These are phyloP conservation scores for Rugosomyces carneus DNA, from an alignment of 1,284 basidiomycete genomes.

Conservation along the genomic window DNA sequence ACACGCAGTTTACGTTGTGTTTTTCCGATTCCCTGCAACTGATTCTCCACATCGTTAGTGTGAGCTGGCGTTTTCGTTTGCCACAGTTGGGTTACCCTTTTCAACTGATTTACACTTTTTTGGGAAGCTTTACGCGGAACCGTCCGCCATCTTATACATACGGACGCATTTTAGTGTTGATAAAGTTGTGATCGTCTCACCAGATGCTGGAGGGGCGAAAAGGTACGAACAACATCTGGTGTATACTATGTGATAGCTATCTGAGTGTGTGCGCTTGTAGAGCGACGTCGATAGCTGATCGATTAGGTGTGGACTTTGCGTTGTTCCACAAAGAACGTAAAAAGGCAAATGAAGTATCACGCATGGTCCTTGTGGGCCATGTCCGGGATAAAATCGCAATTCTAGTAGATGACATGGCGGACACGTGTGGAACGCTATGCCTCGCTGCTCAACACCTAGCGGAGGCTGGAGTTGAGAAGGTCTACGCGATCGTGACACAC, in stretches of 20 bases:
- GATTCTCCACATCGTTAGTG: conserved; percentile 8
- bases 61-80: conserved; percentile 17
- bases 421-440: conserved; percentile 97
- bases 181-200: conserved; percentile 94
- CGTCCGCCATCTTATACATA: conserved; percentile 94
- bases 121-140: conserved; percentile 89
- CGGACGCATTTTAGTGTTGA: conserved; percentile 85
- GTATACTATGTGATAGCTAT: conserved; percentile 20
- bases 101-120: conserved; percentile 32
- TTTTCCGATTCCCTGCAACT: conserved; percentile 4
- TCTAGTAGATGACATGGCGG: conserved; percentile 99
- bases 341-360: conserved; percentile 98
- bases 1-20: neutral
- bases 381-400: conserved; percentile 94
- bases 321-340: conserved; percentile 99
- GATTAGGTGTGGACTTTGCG: conserved; percentile 96
- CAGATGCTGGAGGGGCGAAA: conserved; percentile 98
- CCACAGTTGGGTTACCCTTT: conserved; percentile 14
- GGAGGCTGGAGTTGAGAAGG: conserved; percentile 84
- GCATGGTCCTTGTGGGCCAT: conserved; percentile 97
- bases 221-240: conserved; percentile 44
- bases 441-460: conserved; percentile 86
- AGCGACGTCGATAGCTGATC: conserved; percentile 96
- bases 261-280: conserved; percentile 37
- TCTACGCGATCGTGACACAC: conserved; percentile 95